Evolutionary conservation across 345 rosid genomes (phyloP), one percentile per base, ranked within the genome.

Genomic region (Lepidium sativum): DNA sequence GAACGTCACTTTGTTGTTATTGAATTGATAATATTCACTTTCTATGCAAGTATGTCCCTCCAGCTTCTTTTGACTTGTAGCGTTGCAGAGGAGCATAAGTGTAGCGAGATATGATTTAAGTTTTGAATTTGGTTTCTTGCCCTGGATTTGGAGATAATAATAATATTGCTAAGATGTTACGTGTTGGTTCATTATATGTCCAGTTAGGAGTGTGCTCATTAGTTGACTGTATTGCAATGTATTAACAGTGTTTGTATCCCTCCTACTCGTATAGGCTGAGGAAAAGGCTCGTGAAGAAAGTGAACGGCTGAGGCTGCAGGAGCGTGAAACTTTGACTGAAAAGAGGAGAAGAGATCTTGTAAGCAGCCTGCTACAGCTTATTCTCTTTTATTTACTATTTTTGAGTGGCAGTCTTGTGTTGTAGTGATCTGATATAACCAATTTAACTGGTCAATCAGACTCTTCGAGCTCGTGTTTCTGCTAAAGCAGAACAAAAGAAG

Each of bases 401-500:
- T 15, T 12, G 10, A 52, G 25, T 31, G 25, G 32, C 3, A 15
- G 6, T 50, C 49, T 18, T 54, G 4, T 20, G 52, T 61, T 38
- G 17, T 54, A 38, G 16, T 38, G 14, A 44, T 73, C 73, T 73
- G 52, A 73, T 54, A 37, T 61, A 14, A 39, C 12, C 32, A 29
- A 68, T 48, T 27, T 44, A 13, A 9, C 25, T 37, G 49, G 41
- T 65, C 29, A 15, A 25, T 64, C 79, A 94, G 97, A 85, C 79
- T 69, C 99, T 94, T 12, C 82, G 89, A 67, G 96, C 99, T 31
- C 92, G 99, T 62, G 80, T 94, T 76, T 85, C 92, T 77, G 95
- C 91, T 51, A 94, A 94, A 77, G 94, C 96, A 11, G 99, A 90
- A 82, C 92, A 90, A 75, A 94, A 94, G 82, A 86, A 88, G 76